phyloP scores from a whole-genome alignment of 495 filamentous ascomycete genomes.

The Penicillium diatomitis region DNA sequence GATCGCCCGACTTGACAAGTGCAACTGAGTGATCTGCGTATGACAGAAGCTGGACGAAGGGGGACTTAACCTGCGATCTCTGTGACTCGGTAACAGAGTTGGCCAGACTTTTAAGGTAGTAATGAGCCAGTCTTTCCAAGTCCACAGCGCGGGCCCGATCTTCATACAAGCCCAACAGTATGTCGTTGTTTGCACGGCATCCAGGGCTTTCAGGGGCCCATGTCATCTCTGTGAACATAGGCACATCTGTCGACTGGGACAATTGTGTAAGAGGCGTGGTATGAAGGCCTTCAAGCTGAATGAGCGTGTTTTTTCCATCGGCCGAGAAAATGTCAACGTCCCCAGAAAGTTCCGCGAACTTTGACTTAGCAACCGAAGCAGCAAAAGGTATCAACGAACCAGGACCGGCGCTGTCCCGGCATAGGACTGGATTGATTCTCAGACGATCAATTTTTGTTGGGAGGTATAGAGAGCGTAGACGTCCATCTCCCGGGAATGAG shows the following conservation, averaged over 20 bases:
- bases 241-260: slow-evolving; percentile 10
- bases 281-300: slow-evolving; percentile 20
- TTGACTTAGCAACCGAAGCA: slow-evolving; percentile 6
- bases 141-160: background rate
- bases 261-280: slow-evolving; percentile 16
- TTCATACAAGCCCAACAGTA: background rate
- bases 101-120: slow-evolving; percentile 12
- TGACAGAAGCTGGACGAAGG: slow-evolving; percentile 9
- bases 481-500: slow-evolving; percentile 26
- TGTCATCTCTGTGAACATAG: slow-evolving; percentile 13
- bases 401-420: slow-evolving; percentile 1
- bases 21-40: slow-evolving; percentile 8
- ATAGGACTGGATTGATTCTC: slow-evolving; percentile 23
- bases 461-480: slow-evolving; percentile 12
- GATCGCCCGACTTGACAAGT: slow-evolving; percentile 5
- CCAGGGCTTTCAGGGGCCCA: slow-evolving; percentile 8
- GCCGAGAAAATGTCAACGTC: slow-evolving; percentile 17
- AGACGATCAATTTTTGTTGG: slow-evolving; percentile 35
- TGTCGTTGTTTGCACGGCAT: background rate
- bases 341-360: slow-evolving; percentile 15
- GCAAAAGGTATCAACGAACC: slow-evolving; percentile 10
- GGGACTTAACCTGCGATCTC: background rate
- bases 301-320: slow-evolving; percentile 7
- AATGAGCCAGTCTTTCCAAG: slow-evolving; percentile 13
- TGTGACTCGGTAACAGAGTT: background rate